Evolutionary conservation across 345 rosid species (phyloP).

Genomic region (Eutrema japonicum): DNA sequence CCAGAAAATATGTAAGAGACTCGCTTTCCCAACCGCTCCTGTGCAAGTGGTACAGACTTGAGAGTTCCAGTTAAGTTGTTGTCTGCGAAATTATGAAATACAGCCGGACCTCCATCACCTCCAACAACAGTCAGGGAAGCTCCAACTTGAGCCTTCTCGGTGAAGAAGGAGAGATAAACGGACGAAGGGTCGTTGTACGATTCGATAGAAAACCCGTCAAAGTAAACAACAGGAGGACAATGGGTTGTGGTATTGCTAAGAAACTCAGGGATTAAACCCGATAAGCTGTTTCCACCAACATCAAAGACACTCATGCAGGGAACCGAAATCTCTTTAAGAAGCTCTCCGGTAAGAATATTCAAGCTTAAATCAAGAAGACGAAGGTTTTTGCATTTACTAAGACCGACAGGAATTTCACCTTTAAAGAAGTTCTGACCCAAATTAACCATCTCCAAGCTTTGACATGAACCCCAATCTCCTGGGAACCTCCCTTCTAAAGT

Average conservation of each 20-base stretch:
- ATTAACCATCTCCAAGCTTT: constrained; percentile 75
- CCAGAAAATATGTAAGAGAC: constrained; percentile 59
- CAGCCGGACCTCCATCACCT: constrained; percentile 48
- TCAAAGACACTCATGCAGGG: constrained; percentile 90
- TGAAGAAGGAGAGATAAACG: constrained; percentile 62
- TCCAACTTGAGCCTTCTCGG: constrained; percentile 52
- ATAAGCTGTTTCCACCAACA: constrained; percentile 64
- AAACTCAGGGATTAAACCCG: constrained; percentile 76
- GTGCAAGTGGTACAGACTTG: constrained; percentile 56
- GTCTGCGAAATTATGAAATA: constrained; percentile 72
- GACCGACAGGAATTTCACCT: constrained; percentile 58
- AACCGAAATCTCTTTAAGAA: constrained; percentile 57
- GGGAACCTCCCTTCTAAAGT: constrained; percentile 68
- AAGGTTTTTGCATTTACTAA: constrained; percentile 67
- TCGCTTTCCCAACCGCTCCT: constrained; percentile 58
- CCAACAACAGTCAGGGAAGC: constrained; percentile 38
- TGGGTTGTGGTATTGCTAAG: constrained; percentile 32
- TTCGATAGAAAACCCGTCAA: constrained; percentile 39
- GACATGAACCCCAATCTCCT: constrained; percentile 73
- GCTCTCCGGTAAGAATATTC: constrained; percentile 67
- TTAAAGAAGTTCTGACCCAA: constrained; percentile 74
- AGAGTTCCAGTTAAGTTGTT: constrained; percentile 77
- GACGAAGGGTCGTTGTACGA: constrained; percentile 47
- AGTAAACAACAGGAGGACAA: constrained; percentile 56
- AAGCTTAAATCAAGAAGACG: constrained; percentile 72